phyloP scores from a whole-genome alignment of 164 flowering plant genomes.

The Stephania yunnanensis region DNA sequence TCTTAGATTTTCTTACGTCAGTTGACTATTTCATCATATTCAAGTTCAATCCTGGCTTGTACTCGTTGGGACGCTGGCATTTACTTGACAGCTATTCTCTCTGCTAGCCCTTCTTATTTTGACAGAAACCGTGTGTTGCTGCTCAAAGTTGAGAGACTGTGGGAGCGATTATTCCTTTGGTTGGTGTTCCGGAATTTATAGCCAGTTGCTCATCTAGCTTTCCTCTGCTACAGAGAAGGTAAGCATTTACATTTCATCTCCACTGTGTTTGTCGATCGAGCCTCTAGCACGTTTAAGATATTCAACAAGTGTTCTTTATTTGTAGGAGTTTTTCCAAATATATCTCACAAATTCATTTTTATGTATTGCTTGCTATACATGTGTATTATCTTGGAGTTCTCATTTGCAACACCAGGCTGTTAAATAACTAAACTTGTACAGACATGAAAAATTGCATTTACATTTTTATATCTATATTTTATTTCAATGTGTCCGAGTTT shows the following conservation, averaged over 20 bases:
- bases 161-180: neutral
- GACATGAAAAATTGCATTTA: neutral
- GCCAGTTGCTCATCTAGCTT: neutral
- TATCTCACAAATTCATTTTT: neutral
- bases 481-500: neutral
- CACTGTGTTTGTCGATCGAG: neutral
- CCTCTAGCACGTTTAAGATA: neutral
- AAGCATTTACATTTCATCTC: neutral
- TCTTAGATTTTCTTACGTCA: neutral
- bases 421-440: too few relatives aligned
- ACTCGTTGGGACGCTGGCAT: neutral
- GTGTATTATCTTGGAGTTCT: too few relatives aligned
- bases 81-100: neutral
- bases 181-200: neutral
- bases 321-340: neutral
- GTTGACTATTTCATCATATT: neutral
- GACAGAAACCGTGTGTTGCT: neutral
- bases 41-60: neutral
- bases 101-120: neutral
- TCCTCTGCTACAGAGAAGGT: neutral
- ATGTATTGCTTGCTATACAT: neutral
- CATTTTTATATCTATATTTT: too few relatives aligned
- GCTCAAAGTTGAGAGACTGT: neutral
- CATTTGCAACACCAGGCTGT: neutral
- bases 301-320: neutral